These are phyloP conservation scores for Bolboschoenoplectus hybrid DNA, from an alignment of 202 grass and related monocot genomes.

Conservation along the genomic window DNA sequence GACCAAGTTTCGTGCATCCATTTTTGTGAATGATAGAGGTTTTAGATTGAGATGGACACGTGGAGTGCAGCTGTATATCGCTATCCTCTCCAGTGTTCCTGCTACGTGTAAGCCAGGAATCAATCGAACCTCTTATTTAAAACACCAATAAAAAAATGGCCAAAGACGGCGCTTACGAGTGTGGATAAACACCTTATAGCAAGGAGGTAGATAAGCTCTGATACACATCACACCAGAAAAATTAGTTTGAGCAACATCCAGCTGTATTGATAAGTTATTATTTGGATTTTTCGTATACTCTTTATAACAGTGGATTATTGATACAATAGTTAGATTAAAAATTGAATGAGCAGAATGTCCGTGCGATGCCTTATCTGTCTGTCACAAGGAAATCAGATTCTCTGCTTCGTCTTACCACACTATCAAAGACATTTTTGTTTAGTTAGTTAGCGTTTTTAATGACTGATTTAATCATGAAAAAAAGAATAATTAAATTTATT, in stretches of 20 bases:
- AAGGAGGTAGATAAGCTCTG: not conserved
- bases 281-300: not conserved
- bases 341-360: not conserved
- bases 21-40: not conserved
- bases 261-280: not conserved
- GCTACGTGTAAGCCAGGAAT: slow-evolving; percentile 11
- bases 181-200: not conserved
- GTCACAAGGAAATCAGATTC: not conserved
- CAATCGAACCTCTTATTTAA: not conserved
- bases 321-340: not conserved
- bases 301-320: not conserved
- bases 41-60: slow-evolving; percentile 12
- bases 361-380: not conserved
- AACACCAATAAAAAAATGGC: not conserved
- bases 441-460: not conserved
- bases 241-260: not conserved
- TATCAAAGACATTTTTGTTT: not conserved
- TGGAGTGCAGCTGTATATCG: slow-evolving; percentile 20
- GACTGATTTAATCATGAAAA: not conserved
- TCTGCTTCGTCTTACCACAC: not conserved
- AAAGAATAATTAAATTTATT: not conserved
- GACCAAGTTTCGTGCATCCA: not conserved
- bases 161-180: slow-evolving; percentile 31
- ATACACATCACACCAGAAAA: not conserved
- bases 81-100: not conserved